Evolutionary conservation across 2,329 filamentous ascomycete species (phyloP).

Genomic region (Pseudogymnoascus verrucosus): DNA sequence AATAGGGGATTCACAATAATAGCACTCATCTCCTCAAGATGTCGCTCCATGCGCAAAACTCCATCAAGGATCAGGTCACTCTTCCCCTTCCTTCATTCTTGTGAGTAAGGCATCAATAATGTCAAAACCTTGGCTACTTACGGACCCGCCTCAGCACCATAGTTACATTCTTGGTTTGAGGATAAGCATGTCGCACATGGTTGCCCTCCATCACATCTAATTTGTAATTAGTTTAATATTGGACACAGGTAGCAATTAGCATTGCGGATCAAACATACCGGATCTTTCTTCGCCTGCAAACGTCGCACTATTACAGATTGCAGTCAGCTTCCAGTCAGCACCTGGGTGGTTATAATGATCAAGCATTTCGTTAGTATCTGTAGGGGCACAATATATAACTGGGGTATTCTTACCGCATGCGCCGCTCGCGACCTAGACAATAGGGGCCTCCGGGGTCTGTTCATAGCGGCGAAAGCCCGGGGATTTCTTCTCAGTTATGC

Average conservation of each 20-base stretch:
- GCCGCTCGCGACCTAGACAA: conserved; percentile 1
- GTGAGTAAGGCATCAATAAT: conserved; percentile 25
- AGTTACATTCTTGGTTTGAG: conserved; percentile 23
- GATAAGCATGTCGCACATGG: conserved; percentile 31
- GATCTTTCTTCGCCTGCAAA: conserved; percentile 40
- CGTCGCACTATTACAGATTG: conserved; percentile 33
- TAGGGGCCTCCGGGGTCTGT: background rate
- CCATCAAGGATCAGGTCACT: conserved; percentile 45
- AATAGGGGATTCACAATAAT: conserved; percentile 29
- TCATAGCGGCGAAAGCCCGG: background rate
- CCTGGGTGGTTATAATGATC: background rate
- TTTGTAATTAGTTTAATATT: background rate
- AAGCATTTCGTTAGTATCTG: background rate
- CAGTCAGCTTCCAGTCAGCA: background rate
- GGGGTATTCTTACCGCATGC: background rate
- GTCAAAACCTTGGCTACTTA: conserved; percentile 14
- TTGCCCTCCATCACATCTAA: conserved; percentile 40
- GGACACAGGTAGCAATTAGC: conserved; percentile 6
- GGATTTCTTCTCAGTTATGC: background rate
- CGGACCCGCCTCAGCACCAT: conserved; percentile 26
- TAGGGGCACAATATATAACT: background rate
- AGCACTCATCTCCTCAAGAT: conserved; percentile 38
- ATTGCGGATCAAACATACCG: conserved; percentile 27
- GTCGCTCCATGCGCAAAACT: conserved; percentile 39
- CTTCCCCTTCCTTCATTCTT: conserved; percentile 35